Conservation (phyloP, 305 asterid genomes). For the Fraxinus latifolia region DNA sequence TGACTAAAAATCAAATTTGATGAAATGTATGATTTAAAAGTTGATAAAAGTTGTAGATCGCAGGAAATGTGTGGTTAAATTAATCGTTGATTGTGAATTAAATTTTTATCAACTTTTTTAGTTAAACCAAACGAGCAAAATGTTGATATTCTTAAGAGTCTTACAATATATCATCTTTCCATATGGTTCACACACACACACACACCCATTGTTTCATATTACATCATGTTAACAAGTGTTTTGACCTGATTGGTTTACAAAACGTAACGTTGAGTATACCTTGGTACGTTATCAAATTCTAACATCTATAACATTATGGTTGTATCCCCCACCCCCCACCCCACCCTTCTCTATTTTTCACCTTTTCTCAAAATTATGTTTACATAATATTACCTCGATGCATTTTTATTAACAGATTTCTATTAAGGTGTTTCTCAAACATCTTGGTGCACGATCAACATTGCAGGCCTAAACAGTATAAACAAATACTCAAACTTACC, state of each 20-base stretch:
- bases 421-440: neutral
- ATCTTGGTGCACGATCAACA: neutral
- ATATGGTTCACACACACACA: neutral
- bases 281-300: neutral
- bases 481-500: neutral
- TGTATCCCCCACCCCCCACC: too few species aligned
- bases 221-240: neutral
- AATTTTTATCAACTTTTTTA: neutral
- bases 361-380: neutral
- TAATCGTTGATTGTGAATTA: neutral
- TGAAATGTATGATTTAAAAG: neutral
- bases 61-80: neutral
- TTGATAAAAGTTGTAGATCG: neutral
- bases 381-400: neutral
- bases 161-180: neutral
- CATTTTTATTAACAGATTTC: neutral
- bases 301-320: neutral
- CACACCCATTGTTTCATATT: neutral
- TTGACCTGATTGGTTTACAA: neutral
- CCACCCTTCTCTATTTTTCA: too few species aligned
- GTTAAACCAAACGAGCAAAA: neutral
- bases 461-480: neutral
- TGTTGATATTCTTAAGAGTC: neutral
- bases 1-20: neutral
- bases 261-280: neutral